Percentiles rank a stretch among this genome's conserved stretches.
Conservation (phyloP, 2,329 filamentous ascomycete species). For the Dryadomyces quercus-mongolicae region DNA sequence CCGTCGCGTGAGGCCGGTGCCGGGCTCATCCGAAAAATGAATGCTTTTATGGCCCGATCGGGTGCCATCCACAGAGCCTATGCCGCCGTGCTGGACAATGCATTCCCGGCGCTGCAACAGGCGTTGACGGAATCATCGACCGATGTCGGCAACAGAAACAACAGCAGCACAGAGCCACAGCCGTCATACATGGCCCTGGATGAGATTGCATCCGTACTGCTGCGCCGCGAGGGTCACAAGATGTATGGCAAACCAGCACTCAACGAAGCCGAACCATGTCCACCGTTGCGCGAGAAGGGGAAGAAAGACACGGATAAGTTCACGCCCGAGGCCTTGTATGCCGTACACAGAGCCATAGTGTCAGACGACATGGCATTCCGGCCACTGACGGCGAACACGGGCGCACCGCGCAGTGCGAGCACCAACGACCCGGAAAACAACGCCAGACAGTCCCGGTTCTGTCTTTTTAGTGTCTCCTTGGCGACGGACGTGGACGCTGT, state of each 20-base stretch:
- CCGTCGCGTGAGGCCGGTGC: conserved; percentile 32
- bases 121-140: neutral
- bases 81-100: conserved; percentile 33
- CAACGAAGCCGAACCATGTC: neutral
- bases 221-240: conserved; percentile 13
- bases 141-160: neutral
- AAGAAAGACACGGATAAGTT: conserved; percentile 22
- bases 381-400: conserved; percentile 21
- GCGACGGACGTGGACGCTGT: conserved; percentile 39
- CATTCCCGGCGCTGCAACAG: conserved; percentile 24
- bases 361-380: conserved; percentile 50
- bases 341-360: conserved; percentile 54
- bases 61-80: conserved; percentile 34
- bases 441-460: conserved; percentile 29
- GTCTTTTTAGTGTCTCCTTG: conserved; percentile 50
- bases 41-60: conserved; percentile 28
- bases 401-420: conserved; percentile 21
- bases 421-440: neutral
- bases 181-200: conserved; percentile 30
- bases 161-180: conserved; percentile 4
- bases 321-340: conserved; percentile 45
- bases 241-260: neutral
- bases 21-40: conserved; percentile 34
- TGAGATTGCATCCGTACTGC: conserved; percentile 34
- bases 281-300: conserved; percentile 1